Conservation (phyloP, 352 stramenopile genomes). For the Albugo laibachii region DNA sequence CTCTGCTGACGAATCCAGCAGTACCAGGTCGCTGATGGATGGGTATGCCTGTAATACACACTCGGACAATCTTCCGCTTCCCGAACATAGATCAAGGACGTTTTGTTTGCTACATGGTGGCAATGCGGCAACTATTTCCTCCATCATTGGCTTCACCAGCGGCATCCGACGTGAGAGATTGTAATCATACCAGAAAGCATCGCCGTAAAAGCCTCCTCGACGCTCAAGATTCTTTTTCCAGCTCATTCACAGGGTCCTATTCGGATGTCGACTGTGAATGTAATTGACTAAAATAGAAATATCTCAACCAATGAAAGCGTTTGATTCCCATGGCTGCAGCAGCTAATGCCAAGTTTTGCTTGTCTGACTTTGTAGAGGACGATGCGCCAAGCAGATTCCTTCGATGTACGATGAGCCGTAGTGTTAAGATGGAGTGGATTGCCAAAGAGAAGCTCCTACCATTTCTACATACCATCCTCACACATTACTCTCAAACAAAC, state of each 20-base stretch:
- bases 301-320: too few species aligned
- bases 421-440: background rate
- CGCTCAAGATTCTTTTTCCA: constrained; percentile 43
- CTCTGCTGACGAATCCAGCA: constrained; percentile 37
- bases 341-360: too few species aligned
- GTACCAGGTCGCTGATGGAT: constrained; percentile 17
- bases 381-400: background rate
- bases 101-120: constrained; percentile 32
- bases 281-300: too few species aligned
- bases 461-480: background rate
- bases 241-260: constrained; percentile 6
- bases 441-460: background rate
- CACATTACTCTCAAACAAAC: background rate
- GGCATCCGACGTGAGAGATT: constrained; percentile 35
- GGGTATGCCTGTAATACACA: constrained; percentile 42
- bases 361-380: background rate
- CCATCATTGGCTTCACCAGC: constrained; percentile 31
- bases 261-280: too few species aligned
- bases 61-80: constrained; percentile 29
- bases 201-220: constrained; percentile 45
- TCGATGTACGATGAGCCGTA: background rate
- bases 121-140: constrained; percentile 33
- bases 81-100: constrained; percentile 46
- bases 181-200: constrained; percentile 63
- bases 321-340: too few species aligned